phyloP scores from a whole-genome alignment of 2,329 filamentous ascomycete species.

The Aspergillus fumigatus region DNA sequence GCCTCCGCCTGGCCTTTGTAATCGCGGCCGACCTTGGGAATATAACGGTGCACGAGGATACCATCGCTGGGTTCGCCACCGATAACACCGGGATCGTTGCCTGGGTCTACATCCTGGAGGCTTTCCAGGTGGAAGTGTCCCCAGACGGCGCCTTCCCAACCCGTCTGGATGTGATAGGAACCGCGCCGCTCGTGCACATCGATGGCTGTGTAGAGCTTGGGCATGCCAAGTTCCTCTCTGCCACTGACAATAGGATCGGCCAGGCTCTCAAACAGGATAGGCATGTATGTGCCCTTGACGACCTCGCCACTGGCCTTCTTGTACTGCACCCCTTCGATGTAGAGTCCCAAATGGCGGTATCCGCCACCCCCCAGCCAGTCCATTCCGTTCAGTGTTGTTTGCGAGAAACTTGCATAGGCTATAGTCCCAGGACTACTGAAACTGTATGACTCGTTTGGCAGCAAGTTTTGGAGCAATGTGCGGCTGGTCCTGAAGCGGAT shows the following conservation, averaged over 20 bases:
- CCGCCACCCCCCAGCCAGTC: constrained; percentile 58
- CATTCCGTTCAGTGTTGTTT: constrained; percentile 47
- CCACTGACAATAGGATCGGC: constrained; percentile 58
- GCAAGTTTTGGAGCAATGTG: constrained; percentile 47
- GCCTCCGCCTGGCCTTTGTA: constrained; percentile 49
- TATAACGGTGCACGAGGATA: constrained; percentile 54
- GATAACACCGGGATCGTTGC: constrained; percentile 16
- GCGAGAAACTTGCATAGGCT: constrained; percentile 40
- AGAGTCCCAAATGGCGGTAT: constrained; percentile 56
- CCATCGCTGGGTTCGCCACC: constrained; percentile 39
- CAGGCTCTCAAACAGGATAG: constrained; percentile 55
- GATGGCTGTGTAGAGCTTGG: constrained; percentile 54
- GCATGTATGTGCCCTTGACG: constrained; percentile 51
- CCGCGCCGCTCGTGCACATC: constrained; percentile 37
- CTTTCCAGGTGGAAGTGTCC: constrained; percentile 35
- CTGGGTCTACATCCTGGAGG: constrained; percentile 25
- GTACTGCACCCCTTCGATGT: constrained; percentile 60
- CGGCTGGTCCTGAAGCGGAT: constrained; percentile 49
- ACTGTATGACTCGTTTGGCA: constrained; percentile 40
- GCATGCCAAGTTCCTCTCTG: constrained; percentile 59
- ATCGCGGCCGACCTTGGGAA: constrained; percentile 50
- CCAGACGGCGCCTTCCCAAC: constrained; percentile 43
- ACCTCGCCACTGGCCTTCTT: constrained; percentile 45
- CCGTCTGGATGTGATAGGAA: constrained; percentile 38
- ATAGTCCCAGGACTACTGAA: constrained; percentile 45